Percentiles rank a stretch among this genome's conserved stretches.
These are phyloP conservation scores for Crepidotus variabilis DNA, from an alignment of 768 basidiomycete species.

Conservation along the genomic window DNA sequence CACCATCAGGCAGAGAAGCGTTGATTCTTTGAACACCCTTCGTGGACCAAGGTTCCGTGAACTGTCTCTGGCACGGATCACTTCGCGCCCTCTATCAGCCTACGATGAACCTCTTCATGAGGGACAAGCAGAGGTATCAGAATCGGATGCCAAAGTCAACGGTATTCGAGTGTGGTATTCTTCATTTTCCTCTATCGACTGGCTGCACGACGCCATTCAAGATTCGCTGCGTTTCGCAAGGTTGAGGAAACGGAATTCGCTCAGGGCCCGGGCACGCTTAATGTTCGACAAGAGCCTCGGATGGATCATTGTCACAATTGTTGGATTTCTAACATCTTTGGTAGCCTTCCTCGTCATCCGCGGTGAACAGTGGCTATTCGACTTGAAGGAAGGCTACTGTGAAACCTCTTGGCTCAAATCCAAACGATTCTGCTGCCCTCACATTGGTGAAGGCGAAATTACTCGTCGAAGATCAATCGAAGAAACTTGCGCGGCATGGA, in stretches of 20 bases:
- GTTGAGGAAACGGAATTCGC: constrained; percentile 62
- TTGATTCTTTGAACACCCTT: constrained; percentile 19
- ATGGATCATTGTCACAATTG: constrained; percentile 86
- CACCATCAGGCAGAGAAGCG: constrained; percentile 16
- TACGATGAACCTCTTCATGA: constrained; percentile 55
- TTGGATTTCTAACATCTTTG: constrained; percentile 83
- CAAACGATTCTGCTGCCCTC: constrained; percentile 78
- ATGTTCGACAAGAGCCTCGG: constrained; percentile 76
- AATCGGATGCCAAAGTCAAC: constrained; percentile 66
- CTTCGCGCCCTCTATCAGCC: constrained; percentile 61
- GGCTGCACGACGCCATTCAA: constrained; percentile 96
- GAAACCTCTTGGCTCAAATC: constrained; percentile 63
- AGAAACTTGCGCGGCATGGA: constrained; percentile 65
- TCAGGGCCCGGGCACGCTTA: constrained; percentile 61
- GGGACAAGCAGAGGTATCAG: constrained; percentile 35
- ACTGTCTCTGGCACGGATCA: constrained; percentile 33
- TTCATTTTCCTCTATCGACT: constrained; percentile 89
- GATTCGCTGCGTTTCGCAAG: constrained; percentile 80
- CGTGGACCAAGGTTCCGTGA: constrained; percentile 36
- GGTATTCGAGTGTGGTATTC: constrained; percentile 91
- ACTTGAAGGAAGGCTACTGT: constrained; percentile 92
- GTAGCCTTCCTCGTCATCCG: constrained; percentile 85
- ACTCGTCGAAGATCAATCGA: constrained; percentile 11
- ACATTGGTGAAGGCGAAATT: constrained; percentile 17
- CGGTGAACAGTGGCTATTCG: constrained; percentile 86